Conservation (phyloP, 768 basidiomycete species). For the Suillus sp. region DNA sequence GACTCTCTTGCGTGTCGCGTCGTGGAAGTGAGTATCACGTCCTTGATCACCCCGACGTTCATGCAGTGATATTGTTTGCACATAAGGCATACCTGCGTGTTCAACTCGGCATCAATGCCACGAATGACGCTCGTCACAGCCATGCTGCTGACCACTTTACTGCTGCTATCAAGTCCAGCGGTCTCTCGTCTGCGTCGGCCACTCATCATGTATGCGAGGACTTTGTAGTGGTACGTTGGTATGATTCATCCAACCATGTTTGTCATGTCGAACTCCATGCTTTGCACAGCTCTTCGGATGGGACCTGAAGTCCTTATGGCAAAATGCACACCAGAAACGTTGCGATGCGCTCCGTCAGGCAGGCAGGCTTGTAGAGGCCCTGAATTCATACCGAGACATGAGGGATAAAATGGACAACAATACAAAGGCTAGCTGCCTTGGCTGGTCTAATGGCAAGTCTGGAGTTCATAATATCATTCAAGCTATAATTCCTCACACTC, state of each 20-base stretch:
- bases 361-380: not conserved
- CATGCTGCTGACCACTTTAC: not conserved
- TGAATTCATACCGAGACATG: not conserved
- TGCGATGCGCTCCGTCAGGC: not conserved
- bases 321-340: not conserved
- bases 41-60: not conserved
- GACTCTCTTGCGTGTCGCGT: not conserved
- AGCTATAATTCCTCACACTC: not conserved
- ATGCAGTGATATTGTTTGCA: not conserved
- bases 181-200: not conserved
- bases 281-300: not conserved
- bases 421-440: not conserved
- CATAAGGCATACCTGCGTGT: not conserved
- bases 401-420: not conserved
- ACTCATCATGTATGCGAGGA: not conserved
- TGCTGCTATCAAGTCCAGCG: not conserved
- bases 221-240: not conserved
- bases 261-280: not conserved
- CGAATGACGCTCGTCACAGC: not conserved
- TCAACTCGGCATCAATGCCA: not conserved
- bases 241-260: not conserved
- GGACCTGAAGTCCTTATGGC: not conserved
- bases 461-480: not conserved
- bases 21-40: not conserved
- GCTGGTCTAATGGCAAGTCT: not conserved